Evolutionary conservation across 768 basidiomycete species (phyloP).

Genomic region (Dentipellis sp.): DNA sequence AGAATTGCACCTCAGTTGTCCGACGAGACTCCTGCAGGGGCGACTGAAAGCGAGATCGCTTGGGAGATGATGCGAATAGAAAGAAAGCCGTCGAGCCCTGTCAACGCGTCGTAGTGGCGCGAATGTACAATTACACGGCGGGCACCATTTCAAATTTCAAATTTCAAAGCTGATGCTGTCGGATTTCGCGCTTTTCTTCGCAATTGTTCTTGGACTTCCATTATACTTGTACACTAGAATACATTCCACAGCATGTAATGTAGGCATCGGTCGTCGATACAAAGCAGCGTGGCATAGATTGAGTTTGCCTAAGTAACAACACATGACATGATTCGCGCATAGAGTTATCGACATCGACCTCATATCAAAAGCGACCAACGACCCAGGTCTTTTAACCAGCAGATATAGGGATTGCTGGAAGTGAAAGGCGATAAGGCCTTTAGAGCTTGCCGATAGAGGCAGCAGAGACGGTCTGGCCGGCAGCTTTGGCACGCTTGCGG

Average conservation of each 20-base stretch:
- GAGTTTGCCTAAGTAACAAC: neutral
- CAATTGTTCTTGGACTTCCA: neutral
- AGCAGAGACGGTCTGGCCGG: slow-evolving; percentile 56
- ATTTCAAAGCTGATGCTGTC: too few species aligned
- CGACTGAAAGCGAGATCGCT: too few species aligned
- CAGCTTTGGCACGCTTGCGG: slow-evolving; percentile 87
- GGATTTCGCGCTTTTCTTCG: too few species aligned
- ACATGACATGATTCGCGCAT: neutral
- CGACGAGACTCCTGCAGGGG: too few species aligned
- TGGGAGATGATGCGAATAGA: too few species aligned
- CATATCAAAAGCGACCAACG: neutral
- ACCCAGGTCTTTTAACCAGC: neutral
- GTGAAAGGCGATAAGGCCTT: slow-evolving; percentile 10
- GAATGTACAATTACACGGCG: too few species aligned
- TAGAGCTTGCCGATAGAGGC: slow-evolving; percentile 59
- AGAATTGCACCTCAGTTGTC: too few species aligned
- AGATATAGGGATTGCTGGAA: neutral
- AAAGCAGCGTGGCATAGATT: neutral
- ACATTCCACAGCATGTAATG: neutral
- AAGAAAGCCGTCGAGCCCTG: too few species aligned
- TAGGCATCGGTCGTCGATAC: neutral
- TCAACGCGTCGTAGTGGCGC: too few species aligned
- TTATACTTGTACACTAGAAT: neutral
- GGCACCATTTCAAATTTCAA: too few species aligned
- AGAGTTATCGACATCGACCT: neutral